Evolutionary conservation across 768 basidiomycete genomes (phyloP), one percentile per base, ranked within the genome.

Genomic region (Podaxis sp.): DNA sequence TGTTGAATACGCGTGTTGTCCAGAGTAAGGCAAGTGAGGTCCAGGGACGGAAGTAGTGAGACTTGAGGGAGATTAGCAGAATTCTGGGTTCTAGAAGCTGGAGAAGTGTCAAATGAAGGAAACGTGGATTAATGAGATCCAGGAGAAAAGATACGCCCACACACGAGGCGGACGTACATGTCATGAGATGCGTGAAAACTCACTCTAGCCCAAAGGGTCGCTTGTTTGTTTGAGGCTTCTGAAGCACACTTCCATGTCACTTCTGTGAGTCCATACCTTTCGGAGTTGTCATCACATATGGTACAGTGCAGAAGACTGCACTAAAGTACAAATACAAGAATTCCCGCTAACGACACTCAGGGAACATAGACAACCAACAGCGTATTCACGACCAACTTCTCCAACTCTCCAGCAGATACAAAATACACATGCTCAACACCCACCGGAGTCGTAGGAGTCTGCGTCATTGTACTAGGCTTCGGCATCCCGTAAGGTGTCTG

Each of bases 381-480:
- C n/a, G 85, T 82, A 70, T 92, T 91, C 21, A 92, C 88, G 4
- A 90, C 79, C 59, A 92, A 70, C 72, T 86, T 91, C 69, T 89
- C 85, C 68, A 91, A 68, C 69, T 85, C 82, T 1, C 87, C 87
- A 13, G 77, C 76, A 3, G 84, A 80, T 3, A 90, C 81, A 59
- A 91, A 88, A 44, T 84, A 82, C 1, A 91, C 89, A 5, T 85
- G 78, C 65, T 89, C 84, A 70, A 84, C 87, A 21, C 88, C 82
- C 35, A 85, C 77, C 6, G 77, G 76, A 14, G 52, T 58, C 6
- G 76, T 70, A 11, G 74, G 64, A 7, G 75, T 72, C n/a, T 66
- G 52, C 65, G 53, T 67, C 74, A 72, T 75, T 38, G 56, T 76
- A 69, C 65, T 69, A 10, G 40, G 50, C 23, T 46, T 56, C 10